A percentile compares a stretch with the other conserved stretches of the same genome.
These are phyloP conservation scores for Setaria viridis DNA, from an alignment of 202 grass and related monocot species.

Conservation along the genomic window DNA sequence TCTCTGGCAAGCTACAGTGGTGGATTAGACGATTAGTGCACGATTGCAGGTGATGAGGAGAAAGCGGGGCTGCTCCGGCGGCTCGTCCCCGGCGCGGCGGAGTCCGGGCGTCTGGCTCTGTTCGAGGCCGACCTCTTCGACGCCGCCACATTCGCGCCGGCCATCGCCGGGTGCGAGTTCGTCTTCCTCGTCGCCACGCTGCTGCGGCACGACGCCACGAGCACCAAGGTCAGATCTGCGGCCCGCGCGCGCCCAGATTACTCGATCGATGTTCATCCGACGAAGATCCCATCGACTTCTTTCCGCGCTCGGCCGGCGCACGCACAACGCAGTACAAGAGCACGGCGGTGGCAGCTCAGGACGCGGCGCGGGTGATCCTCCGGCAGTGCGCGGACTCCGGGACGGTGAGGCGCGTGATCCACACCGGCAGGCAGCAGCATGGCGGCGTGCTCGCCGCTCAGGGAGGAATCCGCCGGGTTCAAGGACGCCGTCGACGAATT, in stretches of 20 bases:
- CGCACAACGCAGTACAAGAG: constrained; percentile 41
- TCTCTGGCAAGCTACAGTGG: too few species aligned
- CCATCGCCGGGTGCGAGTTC: constrained; percentile 60
- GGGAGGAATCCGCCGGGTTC: constrained; percentile 38
- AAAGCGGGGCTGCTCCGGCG: constrained; percentile 56
- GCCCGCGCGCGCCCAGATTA: too few species aligned
- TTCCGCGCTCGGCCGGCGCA: too few species aligned
- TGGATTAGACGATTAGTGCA: neutral
- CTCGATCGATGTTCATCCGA: too few species aligned
- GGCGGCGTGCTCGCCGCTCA: constrained; percentile 36
- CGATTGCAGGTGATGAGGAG: constrained; percentile 35
- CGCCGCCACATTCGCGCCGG: constrained; percentile 60
- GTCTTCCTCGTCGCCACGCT: constrained; percentile 82
- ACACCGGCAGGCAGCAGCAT: constrained; percentile 45
- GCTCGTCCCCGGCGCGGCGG: constrained; percentile 44
- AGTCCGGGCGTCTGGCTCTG: constrained; percentile 45
- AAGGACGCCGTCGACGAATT: constrained; percentile 48
- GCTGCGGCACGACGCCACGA: constrained; percentile 10
- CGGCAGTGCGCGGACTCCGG: constrained; percentile 45
- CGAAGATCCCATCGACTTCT: too few species aligned
- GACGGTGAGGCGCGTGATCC: constrained; percentile 65
- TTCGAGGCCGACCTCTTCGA: constrained; percentile 71
- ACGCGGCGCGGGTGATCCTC: constrained; percentile 41
- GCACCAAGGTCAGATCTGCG: constrained; percentile 46
- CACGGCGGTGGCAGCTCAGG: constrained; percentile 28